Conservation (phyloP, 2,329 filamentous ascomycete species). For the Paraconiothyrium brasiliense region DNA sequence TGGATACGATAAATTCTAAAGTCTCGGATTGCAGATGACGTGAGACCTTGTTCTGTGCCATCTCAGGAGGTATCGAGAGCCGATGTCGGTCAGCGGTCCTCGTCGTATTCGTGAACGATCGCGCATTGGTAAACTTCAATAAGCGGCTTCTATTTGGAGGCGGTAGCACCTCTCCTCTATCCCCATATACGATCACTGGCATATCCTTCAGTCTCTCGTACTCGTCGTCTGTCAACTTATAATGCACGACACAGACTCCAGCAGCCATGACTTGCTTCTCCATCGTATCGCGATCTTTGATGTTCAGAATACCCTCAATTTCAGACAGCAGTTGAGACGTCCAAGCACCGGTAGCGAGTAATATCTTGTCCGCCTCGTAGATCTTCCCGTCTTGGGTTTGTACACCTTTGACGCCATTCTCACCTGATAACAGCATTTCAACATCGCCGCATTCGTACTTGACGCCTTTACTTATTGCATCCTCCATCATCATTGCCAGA, state of each 20-base stretch:
- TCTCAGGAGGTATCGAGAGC: constrained; percentile 62
- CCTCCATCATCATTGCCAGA: constrained; percentile 55
- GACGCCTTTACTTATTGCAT: constrained; percentile 57
- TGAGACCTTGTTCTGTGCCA: constrained; percentile 55
- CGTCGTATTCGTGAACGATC: constrained; percentile 66
- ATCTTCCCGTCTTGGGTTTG: constrained; percentile 57
- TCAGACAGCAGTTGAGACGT: constrained; percentile 64
- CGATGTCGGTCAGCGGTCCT: constrained; percentile 58
- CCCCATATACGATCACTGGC: constrained; percentile 64
- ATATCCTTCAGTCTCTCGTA: constrained; percentile 59
- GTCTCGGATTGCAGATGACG: constrained; percentile 56
- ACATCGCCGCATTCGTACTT: constrained; percentile 57
- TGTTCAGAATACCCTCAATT: constrained; percentile 54
- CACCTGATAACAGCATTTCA: constrained; percentile 54
- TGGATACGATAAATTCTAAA: constrained; percentile 36
- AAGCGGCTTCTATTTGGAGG: constrained; percentile 58
- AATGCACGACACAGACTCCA: constrained; percentile 68
- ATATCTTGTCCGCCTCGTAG: constrained; percentile 62
- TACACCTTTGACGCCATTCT: constrained; percentile 57
- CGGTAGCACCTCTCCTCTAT: constrained; percentile 58
- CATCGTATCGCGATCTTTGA: constrained; percentile 58
- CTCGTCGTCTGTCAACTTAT: constrained; percentile 61
- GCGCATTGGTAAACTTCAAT: constrained; percentile 70
- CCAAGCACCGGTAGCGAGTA: constrained; percentile 67
- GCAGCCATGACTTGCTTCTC: constrained; percentile 66